phyloP scores from a whole-genome alignment of 805 yeast species.

The Saturnispora ahearnii region DNA sequence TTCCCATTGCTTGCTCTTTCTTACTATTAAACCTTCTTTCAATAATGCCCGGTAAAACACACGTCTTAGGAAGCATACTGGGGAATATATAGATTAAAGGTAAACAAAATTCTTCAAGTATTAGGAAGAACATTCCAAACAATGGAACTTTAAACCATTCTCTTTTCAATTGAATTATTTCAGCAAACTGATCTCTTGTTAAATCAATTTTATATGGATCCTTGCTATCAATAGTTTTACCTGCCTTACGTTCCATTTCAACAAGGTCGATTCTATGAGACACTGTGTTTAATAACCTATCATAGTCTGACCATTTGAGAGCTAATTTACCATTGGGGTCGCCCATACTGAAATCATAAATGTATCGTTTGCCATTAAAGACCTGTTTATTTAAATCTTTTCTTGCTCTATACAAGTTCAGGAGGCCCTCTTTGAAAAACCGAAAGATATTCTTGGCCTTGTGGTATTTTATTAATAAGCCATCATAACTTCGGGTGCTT shows the following conservation, averaged over 20 bases:
- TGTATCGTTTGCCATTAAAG: slow-evolving; percentile 20
- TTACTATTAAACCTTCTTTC: slow-evolving; percentile 3
- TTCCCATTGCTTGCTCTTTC: not conserved
- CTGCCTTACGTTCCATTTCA: slow-evolving; percentile 16
- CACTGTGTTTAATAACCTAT: slow-evolving; percentile 19
- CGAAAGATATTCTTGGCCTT: slow-evolving; percentile 24
- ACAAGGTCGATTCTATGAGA: slow-evolving; percentile 19
- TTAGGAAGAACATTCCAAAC: slow-evolving; percentile 46
- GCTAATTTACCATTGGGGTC: slow-evolving; percentile 17
- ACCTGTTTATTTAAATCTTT: slow-evolving; percentile 22
- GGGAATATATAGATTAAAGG: slow-evolving; percentile 45
- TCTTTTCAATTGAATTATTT: slow-evolving; percentile 38
- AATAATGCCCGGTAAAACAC: slow-evolving; percentile 37
- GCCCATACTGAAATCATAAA: slow-evolving; percentile 23
- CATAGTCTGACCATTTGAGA: slow-evolving; percentile 11
- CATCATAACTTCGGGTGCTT: slow-evolving; percentile 2
- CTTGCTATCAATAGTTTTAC: slow-evolving; percentile 6
- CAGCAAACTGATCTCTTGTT: slow-evolving; percentile 39
- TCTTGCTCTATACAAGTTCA: slow-evolving; percentile 43
- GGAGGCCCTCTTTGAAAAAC: slow-evolving; percentile 52
- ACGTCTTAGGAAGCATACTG: slow-evolving; percentile 51
- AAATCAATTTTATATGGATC: slow-evolving; percentile 14
- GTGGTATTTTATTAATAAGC: slow-evolving; percentile 13
- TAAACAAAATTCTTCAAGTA: slow-evolving; percentile 52
- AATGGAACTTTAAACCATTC: slow-evolving; percentile 48